Base-by-base conservation (phyloP, 495 filamentous ascomycete species). In the Xylaria intraflava region DNA sequence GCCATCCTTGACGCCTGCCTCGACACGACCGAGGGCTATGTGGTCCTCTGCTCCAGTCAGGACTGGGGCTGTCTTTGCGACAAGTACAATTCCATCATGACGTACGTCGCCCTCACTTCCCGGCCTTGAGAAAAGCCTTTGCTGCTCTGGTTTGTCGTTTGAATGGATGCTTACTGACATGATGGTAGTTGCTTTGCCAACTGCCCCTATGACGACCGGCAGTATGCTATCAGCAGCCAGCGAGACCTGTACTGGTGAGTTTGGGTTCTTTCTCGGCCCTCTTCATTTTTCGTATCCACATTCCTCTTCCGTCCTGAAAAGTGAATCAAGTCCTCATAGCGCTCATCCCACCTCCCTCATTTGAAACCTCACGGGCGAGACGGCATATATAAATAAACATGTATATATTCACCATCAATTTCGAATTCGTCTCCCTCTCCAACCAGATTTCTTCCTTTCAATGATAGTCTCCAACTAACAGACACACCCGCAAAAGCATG, bases 1-100 rank as follows among this genome's bases (percentile, higher is more conserved):
- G 71, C 72, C 53, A 72, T 74, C 50, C 67, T 77, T 61, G 71
- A 74, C 42, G 53, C 67, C 30, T 77, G 73, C 55, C 66, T 77
- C 38, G 35, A 38, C 1, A 65, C 60, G 20, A 69, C 74, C 35
- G 68, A 66, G 49, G 58, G 59, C 49, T 67, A 69, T 53, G 56
- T 77, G 45, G 61, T 49, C n/a, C 46, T 54, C 7, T 77, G 73
- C 61, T 45, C 5, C 0, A 50, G 45, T 12, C 56, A 46, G 38
- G 72, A 77, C 57, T 77, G 71, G 42, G 60, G 49, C 51, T 77
- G 73, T 61, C 55, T 64, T 20, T 77, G 73, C 50, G 54, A 62
- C 17, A 60, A 65, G 14, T 73, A 67, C 38, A 44, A 41, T 3
- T 60, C 65, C 43, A 67, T 75, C 58, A 45, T 74, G 48, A 72